Evolutionary conservation across 129 eudicot genomes (phyloP).

Genomic region (Chrysanthemum seticuspe): DNA sequence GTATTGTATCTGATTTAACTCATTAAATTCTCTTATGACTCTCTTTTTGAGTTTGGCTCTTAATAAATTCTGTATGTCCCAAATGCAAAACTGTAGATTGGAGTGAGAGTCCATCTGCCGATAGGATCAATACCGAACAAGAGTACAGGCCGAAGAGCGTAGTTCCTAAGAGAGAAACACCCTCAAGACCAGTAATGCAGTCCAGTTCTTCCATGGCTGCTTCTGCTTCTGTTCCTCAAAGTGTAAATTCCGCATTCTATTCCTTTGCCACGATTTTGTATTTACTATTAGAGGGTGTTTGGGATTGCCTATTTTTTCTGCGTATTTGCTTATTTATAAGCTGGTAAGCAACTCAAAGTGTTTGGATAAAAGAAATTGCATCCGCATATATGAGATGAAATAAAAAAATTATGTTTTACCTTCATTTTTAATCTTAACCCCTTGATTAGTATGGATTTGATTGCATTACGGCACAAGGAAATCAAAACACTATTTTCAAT

Average conservation of each 20-base stretch:
- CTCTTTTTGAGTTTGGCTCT: background rate
- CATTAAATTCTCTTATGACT: conserved; percentile 18
- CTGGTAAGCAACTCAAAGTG: too few relatives aligned
- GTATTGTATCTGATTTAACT: conserved; percentile 29
- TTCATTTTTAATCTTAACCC: too few relatives aligned
- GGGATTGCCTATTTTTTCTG: too few relatives aligned
- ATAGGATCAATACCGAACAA: conserved; percentile 48
- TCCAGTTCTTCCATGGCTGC: conserved; percentile 34
- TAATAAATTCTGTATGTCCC: background rate
- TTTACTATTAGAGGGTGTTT: too few relatives aligned
- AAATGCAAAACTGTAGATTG: conserved; percentile 51
- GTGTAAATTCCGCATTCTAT: conserved; percentile 27
- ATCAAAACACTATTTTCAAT: too few relatives aligned
- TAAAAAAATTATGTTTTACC: too few relatives aligned
- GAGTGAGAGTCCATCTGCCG: conserved; percentile 75
- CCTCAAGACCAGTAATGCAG: conserved; percentile 47
- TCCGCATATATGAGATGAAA: too few relatives aligned
- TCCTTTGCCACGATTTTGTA: background rate
- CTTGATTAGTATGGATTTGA: too few relatives aligned
- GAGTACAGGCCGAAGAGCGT: conserved; percentile 59
- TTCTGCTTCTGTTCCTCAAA: conserved; percentile 62
- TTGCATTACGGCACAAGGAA: too few relatives aligned
- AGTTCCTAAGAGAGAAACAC: conserved; percentile 52
- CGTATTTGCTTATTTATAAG: too few relatives aligned
- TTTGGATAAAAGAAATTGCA: too few relatives aligned